These are phyloP conservation scores for Xanthoparmelia taractica DNA, from an alignment of 495 filamentous ascomycete genomes.

Conservation along the genomic window DNA sequence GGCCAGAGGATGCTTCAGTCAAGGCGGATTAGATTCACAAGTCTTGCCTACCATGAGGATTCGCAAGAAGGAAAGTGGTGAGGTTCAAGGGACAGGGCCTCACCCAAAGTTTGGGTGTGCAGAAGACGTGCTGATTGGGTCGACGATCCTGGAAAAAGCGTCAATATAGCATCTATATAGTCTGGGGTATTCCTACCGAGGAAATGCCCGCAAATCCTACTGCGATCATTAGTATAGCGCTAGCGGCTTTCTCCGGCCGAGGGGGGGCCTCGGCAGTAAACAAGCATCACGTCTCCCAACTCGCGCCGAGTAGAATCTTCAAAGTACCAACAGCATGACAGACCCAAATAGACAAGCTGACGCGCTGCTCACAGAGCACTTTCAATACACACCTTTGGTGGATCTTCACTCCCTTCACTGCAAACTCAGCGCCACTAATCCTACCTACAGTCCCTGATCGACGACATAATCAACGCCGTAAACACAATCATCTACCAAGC, in stretches of 20 bases:
- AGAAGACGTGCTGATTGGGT: too few relatives aligned
- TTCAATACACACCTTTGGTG: conserved; percentile 88
- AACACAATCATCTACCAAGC: conserved; percentile 84
- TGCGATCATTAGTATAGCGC: background rate
- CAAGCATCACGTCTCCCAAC: conserved; percentile 7
- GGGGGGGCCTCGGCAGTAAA: too few relatives aligned
- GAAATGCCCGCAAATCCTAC: too few relatives aligned
- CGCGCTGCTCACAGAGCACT: conserved; percentile 81
- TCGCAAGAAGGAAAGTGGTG: too few relatives aligned
- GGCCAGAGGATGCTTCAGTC: too few relatives aligned
- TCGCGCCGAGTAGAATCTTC: conserved; percentile 3
- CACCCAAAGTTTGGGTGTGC: too few relatives aligned
- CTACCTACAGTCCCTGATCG: conserved; percentile 66
- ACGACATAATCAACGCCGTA: conserved; percentile 94
- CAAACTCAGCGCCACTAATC: conserved; percentile 24
- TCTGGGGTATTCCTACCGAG: too few relatives aligned
- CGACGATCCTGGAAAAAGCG: too few relatives aligned
- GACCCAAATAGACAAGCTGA: conserved; percentile 18
- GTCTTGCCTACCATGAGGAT: too few relatives aligned
- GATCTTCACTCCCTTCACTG: conserved; percentile 29
- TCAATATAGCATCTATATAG: too few relatives aligned
- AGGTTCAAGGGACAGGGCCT: too few relatives aligned
- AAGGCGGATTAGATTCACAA: too few relatives aligned
- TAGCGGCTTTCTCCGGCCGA: background rate
- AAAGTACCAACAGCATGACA: conserved; percentile 11